Base-by-base conservation (phyloP, 1,139 yeast species). In the Nakaseomyces delphensis region DNA sequence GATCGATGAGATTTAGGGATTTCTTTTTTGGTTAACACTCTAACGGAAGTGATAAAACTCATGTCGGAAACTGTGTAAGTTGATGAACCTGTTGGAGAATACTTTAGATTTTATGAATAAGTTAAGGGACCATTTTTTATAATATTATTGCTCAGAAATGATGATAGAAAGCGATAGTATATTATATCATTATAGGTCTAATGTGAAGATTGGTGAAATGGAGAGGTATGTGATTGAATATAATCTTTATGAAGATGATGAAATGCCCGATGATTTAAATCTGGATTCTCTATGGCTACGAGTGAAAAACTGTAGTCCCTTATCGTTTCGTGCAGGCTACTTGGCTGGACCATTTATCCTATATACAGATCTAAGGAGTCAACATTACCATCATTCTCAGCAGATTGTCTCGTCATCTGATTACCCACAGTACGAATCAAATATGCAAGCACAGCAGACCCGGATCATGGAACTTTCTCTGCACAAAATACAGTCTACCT, bases 281-380 rank as follows among this genome's bases (percentile, higher is more conserved):
- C 40, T 55, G 41, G 48, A 51, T 10, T 60, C 74, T 1, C 53
- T 79, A 9, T 83, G 79, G 76, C 67, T 87, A n/a, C 78, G 76
- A 49, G 73, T 89, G 35, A 77, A 76, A 53, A 89, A 89, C 60
- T 69, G 68, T 9, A 95, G 85, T 55, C 77, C 79, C 45, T 62
- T 85, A 10, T 78, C 96, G 0, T 64, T 83, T 52, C 64, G 96
- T 40, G 96, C 96, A 0, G 95, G 95, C 0, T 84, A 80, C 56
- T 65, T 89, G 19, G 80, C 87, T 25, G 97, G 96, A 0, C 97
- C 97, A 0, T 87, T 77, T 56, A 74, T 84, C 18, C 60, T 89
- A 3, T 89, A 89, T 55, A 87, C 80, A 13, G 96, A 89, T 60
- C 79, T 91, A 43, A 66, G 79, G 39, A 72, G 84, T 0, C 74